Conservation (phyloP, 2,329 filamentous ascomycete species). For the Ambrosiella cleistominuta region DNA sequence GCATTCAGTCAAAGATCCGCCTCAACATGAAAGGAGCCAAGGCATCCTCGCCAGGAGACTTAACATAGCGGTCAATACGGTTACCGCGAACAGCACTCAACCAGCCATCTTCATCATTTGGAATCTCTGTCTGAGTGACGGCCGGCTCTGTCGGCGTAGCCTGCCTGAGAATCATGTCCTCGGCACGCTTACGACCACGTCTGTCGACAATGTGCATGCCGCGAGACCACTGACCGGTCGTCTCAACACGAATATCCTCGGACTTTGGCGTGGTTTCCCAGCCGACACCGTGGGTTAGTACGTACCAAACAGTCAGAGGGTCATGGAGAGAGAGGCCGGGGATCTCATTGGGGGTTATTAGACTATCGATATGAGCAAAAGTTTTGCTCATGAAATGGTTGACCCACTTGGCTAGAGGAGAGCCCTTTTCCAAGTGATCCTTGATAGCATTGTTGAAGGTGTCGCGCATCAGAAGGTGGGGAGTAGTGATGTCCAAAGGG, state of each 20-base stretch:
- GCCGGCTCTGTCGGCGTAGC: conserved; percentile 24
- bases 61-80: conserved; percentile 55
- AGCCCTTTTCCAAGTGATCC: conserved; percentile 40
- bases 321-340: conserved; percentile 56
- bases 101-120: conserved; percentile 63
- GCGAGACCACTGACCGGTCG: conserved; percentile 80
- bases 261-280: conserved; percentile 41
- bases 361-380: conserved; percentile 48
- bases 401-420: conserved; percentile 58
- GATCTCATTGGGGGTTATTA: conserved; percentile 40
- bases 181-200: conserved; percentile 39
- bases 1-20: conserved; percentile 38
- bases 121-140: conserved; percentile 30
- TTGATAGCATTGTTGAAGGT: conserved; percentile 40
- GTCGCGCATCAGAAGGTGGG: conserved; percentile 45
- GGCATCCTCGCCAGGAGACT: conserved; percentile 46
- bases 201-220: conserved; percentile 80
- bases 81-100: conserved; percentile 59
- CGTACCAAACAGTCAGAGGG: conserved; percentile 64
- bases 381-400: conserved; percentile 53
- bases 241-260: conserved; percentile 82
- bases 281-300: conserved; percentile 39
- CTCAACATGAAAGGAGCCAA: conserved; percentile 52
- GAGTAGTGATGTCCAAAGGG: conserved; percentile 60
- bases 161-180: conserved; percentile 23